Evolutionary conservation across 2,329 filamentous ascomycete species (phyloP).

Genomic region (Talaromyces sp.): DNA sequence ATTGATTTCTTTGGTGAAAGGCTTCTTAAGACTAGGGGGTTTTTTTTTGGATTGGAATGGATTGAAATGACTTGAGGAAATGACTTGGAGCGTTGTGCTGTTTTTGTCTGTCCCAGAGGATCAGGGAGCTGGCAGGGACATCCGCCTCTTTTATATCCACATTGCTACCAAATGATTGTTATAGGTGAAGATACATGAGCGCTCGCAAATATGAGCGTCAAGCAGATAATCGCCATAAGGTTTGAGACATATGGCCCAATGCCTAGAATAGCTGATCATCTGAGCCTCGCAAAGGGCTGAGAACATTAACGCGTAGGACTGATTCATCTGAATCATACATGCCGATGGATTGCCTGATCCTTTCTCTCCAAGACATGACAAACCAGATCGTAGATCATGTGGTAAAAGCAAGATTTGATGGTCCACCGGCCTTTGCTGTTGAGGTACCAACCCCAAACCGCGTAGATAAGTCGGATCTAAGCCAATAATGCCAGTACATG

Average conservation of each 20-base stretch:
- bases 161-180: neutral
- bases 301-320: neutral
- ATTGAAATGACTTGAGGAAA: neutral
- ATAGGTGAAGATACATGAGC: neutral
- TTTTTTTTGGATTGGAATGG: neutral
- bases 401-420: neutral
- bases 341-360: neutral
- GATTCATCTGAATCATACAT: neutral
- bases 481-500: neutral
- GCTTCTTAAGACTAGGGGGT: too few relatives aligned
- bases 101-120: neutral
- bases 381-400: neutral
- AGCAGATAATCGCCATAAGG: neutral
- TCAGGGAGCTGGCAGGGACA: neutral
- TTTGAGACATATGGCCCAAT: conserved; percentile 2
- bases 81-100: neutral
- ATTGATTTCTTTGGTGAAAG: neutral
- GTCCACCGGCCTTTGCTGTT: neutral
- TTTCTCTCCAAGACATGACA: neutral
- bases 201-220: neutral
- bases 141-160: neutral
- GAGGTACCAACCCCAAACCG: neutral
- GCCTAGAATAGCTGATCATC: neutral
- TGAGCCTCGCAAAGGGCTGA: neutral
- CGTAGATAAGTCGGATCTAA: neutral